Percentiles rank a stretch among this genome's conserved stretches.
These are phyloP conservation scores for Arthroderma uncinatum DNA, from an alignment of 2,329 filamentous ascomycete species.

Conservation along the genomic window DNA sequence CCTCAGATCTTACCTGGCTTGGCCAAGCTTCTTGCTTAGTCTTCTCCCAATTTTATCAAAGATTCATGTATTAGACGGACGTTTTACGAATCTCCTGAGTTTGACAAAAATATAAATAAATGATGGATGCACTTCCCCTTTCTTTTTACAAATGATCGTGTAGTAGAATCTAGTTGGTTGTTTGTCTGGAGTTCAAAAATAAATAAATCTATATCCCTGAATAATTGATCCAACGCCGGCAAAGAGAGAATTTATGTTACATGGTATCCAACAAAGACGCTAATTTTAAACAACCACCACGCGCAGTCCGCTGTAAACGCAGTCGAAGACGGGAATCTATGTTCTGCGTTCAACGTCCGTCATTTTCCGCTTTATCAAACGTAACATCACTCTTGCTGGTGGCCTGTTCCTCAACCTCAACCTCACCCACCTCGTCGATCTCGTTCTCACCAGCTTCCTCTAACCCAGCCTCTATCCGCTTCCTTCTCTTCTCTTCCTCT, in stretches of 20 bases:
- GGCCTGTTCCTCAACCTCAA: neutral
- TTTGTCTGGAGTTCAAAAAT: too few species aligned
- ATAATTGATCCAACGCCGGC: too few species aligned
- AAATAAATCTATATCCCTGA: too few species aligned
- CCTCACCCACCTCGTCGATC: conserved; percentile 3
- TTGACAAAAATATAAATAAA: neutral
- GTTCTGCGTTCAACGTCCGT: too few species aligned
- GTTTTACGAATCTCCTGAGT: neutral
- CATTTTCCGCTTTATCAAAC: neutral
- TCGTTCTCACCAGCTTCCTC: conserved; percentile 8
- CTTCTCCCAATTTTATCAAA: neutral
- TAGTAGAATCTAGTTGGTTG: neutral
- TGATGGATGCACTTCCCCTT: neutral
- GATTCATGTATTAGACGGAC: neutral
- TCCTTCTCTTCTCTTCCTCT: conserved; percentile 20
- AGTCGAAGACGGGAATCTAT: too few species aligned
- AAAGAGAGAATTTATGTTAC: neutral
- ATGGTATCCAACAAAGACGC: neutral
- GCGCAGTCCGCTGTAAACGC: too few species aligned
- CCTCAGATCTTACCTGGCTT: conserved; percentile 45
- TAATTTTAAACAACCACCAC: too few species aligned
- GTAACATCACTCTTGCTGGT: neutral
- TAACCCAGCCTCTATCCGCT: conserved; percentile 13
- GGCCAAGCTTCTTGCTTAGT: conserved; percentile 20
- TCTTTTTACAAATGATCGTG: neutral